Percentiles rank a stretch among this genome's conserved stretches.
phyloP scores from a whole-genome alignment of 169 alveolate genomes.

The Ichthyophthirius multifiliis region DNA sequence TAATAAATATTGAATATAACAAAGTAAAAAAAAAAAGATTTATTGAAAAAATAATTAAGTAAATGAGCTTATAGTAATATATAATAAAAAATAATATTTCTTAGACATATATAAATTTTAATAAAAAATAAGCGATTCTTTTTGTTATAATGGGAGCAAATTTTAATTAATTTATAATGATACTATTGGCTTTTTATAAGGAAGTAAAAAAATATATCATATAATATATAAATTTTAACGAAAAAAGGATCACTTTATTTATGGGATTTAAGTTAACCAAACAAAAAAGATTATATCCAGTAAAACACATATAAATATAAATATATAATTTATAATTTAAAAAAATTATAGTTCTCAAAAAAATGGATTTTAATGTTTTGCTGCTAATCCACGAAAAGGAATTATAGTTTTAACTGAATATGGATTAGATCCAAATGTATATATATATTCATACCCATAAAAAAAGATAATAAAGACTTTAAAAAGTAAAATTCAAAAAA shows the following conservation, averaged over 20 bases:
- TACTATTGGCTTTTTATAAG: slow-evolving; percentile 50
- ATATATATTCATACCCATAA: slow-evolving; percentile 52
- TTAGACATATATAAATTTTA: too few relatives aligned
- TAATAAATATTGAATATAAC: too few relatives aligned
- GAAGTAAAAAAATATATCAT: slow-evolving; percentile 21
- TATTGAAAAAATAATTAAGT: too few relatives aligned
- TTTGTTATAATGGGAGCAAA: slow-evolving; percentile 24
- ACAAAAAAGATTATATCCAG: slow-evolving; percentile 56
- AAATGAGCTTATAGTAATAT: too few relatives aligned
- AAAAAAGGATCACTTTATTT: slow-evolving; percentile 36
- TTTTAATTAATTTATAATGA: slow-evolving; percentile 50
- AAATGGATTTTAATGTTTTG: slow-evolving; percentile 56
- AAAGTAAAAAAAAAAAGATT: too few relatives aligned
- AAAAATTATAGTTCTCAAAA: slow-evolving; percentile 35
- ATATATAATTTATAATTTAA: background rate
- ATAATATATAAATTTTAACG: background rate
- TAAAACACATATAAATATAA: background rate
- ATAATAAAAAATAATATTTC: too few relatives aligned
- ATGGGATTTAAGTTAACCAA: slow-evolving; percentile 57
- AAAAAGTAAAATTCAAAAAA: slow-evolving; percentile 17
- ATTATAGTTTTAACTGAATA: slow-evolving; percentile 71
- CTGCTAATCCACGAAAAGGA: slow-evolving; percentile 45
- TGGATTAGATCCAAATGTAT: slow-evolving; percentile 66
- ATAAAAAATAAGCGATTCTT: background rate
- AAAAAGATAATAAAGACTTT: slow-evolving; percentile 30